Percentiles rank a stretch among this genome's conserved stretches.
phyloP scores from a whole-genome alignment of 139 green algal species.

The Coelastrella sp. region DNA sequence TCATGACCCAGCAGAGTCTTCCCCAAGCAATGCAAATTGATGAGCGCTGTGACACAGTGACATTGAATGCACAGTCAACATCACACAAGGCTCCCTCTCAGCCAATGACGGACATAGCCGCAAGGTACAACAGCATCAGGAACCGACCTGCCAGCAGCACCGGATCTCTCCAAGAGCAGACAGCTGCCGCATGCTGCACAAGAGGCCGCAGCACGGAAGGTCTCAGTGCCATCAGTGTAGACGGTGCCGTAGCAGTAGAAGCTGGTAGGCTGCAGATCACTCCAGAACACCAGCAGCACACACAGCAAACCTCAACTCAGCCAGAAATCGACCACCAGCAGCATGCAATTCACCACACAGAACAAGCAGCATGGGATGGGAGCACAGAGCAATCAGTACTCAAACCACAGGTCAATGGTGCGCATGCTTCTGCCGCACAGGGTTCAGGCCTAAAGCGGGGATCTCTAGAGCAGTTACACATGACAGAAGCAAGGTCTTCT shows the following conservation, averaged over 20 bases:
- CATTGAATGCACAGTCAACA: too few relatives aligned
- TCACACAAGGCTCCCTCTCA: too few relatives aligned
- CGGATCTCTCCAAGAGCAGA: not conserved
- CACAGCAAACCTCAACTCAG: not conserved
- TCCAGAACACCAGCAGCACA: not conserved
- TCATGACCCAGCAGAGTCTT: too few relatives aligned
- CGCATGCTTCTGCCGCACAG: too few relatives aligned
- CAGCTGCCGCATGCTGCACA: not conserved
- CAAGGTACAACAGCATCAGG: conserved; percentile 26
- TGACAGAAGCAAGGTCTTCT: not conserved
- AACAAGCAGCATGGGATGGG: too few relatives aligned
- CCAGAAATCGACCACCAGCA: not conserved
- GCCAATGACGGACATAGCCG: not conserved
- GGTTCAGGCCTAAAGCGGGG: too few relatives aligned
- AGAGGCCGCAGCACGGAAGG: not conserved
- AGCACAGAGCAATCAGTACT: too few relatives aligned
- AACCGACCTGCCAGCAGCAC: not conserved
- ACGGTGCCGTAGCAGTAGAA: not conserved
- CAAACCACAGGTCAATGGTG: too few relatives aligned
- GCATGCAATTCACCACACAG: too few relatives aligned
- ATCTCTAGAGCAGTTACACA: not conserved
- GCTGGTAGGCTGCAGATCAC: conserved; percentile 9
- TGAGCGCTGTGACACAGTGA: too few relatives aligned
- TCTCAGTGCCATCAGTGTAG: not conserved
- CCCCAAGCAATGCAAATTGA: too few relatives aligned